Base-by-base conservation (phyloP, 331 rosid genomes). In the Cucumis variabilis region DNA sequence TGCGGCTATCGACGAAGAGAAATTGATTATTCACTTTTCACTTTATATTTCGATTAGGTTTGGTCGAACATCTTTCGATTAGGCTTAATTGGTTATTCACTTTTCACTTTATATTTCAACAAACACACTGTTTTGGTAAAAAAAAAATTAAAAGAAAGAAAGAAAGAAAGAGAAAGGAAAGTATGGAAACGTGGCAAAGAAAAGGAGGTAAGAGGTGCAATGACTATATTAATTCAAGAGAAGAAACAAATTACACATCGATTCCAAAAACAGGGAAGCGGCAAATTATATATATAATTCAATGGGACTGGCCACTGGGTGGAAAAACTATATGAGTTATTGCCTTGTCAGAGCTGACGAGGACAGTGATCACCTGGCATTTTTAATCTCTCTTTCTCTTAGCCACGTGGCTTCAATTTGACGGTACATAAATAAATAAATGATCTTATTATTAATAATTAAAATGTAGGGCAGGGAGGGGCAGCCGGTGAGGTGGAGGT, bases 331-430 rank as follows among this genome's bases (percentile, higher is more conserved):
- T n/a, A 75, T 75, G 20, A 75, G 44, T 75, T 44, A 21, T 2
- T 6, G 58, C 9, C 3, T 30, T 24, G 65, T 78, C 65, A 78
- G 33, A 78, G 1, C 44, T 51, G 83, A 78, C 83, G 14, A 78
- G 83, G 83, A 78, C 50, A 78, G 65, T 78, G 83, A 50, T 78
- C 37, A 78, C 9, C n/a, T 50, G 83, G 83, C 10, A 7, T 73
- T 17, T 21, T 77, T 30, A 13, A n/a, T 50, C 24, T 51, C 44
- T 51, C 63, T 77, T 37, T 51, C 83, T 44, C 48, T 44, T 1
- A n/a, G 21, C 17, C 24, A 78, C 82, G 82, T 46, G 83, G n/a
- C 66, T 50, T 78, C 44, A 23, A 21, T 7, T 78, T 51, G n/a
- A 78, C 83, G 83, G 66, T 66, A 14, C 27, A 24, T 2, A 13